Conservation (phyloP, 805 yeast species). For the Metschnikowia similis region DNA sequence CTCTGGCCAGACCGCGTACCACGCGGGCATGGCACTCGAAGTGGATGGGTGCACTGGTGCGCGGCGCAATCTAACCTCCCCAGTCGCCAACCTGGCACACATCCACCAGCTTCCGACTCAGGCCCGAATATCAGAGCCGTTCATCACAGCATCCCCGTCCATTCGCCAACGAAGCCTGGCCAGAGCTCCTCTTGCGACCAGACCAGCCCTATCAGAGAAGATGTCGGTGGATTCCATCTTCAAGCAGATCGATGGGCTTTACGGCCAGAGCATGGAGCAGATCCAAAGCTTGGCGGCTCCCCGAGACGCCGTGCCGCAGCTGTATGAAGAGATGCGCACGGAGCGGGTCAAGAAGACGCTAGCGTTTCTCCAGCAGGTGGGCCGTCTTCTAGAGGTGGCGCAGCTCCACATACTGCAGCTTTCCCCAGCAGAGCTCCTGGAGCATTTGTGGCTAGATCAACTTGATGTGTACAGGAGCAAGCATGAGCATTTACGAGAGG, state of each 20-base stretch:
- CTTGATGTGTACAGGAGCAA: slow-evolving; percentile 20
- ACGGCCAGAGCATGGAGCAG: slow-evolving; percentile 3
- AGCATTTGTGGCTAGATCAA: slow-evolving; percentile 5
- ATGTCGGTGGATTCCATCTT: neutral
- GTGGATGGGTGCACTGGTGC: neutral
- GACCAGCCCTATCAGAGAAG: neutral
- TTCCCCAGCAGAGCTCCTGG: neutral
- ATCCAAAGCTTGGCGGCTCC: neutral
- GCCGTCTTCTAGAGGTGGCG: slow-evolving; percentile 17
- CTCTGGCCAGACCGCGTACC: no score
- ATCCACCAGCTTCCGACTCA: no score
- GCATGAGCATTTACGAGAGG: slow-evolving; percentile 18
- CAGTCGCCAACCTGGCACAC: no score
- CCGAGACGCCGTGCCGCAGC: neutral
- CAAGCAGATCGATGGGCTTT: neutral
- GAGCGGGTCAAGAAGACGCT: slow-evolving; percentile 18
- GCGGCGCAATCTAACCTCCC: neutral
- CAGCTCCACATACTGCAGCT: slow-evolving; percentile 9
- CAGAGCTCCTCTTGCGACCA: no score
- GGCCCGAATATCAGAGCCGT: no score
- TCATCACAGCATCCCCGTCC: no score
- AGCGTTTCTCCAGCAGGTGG: slow-evolving; percentile 16
- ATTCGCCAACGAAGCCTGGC: no score
- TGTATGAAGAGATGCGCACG: slow-evolving; percentile 11
- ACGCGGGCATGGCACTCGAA: no score